Percentiles rank a stretch among this genome's conserved stretches.
These are phyloP conservation scores for Aegilops tauschii DNA, from an alignment of 176 grass and related monocot genomes.

Conservation along the genomic window DNA sequence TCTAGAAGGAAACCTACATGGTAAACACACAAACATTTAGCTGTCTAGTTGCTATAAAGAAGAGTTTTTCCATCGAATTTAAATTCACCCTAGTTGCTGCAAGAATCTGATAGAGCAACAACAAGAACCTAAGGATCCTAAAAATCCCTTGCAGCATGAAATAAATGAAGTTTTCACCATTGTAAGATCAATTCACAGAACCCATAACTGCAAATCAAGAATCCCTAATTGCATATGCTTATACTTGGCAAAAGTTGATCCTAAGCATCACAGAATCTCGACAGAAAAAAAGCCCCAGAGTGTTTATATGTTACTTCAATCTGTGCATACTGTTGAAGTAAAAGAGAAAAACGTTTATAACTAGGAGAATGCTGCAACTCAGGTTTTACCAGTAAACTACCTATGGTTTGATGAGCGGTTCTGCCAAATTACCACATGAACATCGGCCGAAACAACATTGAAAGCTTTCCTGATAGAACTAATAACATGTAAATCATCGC, in stretches of 20 bases:
- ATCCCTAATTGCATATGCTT: background rate
- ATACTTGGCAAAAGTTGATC: background rate
- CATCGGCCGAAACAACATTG: background rate
- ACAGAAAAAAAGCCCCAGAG: background rate
- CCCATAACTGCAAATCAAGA: background rate
- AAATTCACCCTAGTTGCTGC: constrained; percentile 5
- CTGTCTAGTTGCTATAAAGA: background rate
- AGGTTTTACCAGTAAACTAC: background rate
- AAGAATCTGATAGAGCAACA: constrained; percentile 9
- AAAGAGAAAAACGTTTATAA: background rate
- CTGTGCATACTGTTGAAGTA: background rate
- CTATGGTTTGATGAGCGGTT: background rate
- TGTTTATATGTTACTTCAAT: constrained; percentile 20
- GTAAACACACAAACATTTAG: background rate
- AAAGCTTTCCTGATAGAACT: background rate
- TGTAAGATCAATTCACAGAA: constrained; percentile 8
- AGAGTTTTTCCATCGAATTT: background rate
- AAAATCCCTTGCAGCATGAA: background rate
- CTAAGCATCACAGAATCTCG: background rate
- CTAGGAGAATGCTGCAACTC: background rate
- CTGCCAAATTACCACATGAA: background rate
- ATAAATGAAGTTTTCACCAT: background rate
- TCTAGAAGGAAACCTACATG: background rate
- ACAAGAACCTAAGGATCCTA: background rate
- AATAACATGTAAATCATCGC: background rate